phyloP scores from a whole-genome alignment of 164 flowering plant species.

The Sextonia rubra region DNA sequence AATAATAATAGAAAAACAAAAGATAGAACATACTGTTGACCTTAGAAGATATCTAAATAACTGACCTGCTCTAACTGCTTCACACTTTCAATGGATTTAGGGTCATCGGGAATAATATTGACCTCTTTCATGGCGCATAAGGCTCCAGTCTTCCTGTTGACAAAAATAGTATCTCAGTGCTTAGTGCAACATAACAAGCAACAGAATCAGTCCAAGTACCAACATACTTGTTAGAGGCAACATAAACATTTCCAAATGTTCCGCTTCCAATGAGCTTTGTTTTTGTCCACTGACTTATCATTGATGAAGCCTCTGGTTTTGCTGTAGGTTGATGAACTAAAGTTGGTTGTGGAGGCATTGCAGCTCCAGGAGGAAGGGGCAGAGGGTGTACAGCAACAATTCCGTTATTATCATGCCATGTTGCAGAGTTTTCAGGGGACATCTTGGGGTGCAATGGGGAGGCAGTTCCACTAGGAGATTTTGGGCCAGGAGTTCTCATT shows the following conservation, averaged over 20 bases:
- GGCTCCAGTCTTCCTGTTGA: slow-evolving; percentile 82
- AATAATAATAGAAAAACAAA: too few relatives aligned
- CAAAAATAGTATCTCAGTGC: slow-evolving; percentile 1
- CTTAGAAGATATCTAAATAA: background rate
- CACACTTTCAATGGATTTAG: slow-evolving; percentile 76
- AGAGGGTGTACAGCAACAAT: slow-evolving; percentile 54
- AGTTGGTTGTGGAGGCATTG: slow-evolving; percentile 29
- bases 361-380: slow-evolving; percentile 79
- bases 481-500: slow-evolving; percentile 27
- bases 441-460: slow-evolving; percentile 46
- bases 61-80: slow-evolving; percentile 87
- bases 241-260: slow-evolving; percentile 92
- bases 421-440: slow-evolving; percentile 26
- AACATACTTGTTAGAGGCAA: slow-evolving; percentile 65
- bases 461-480: slow-evolving; percentile 30
- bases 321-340: slow-evolving; percentile 30
- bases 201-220: background rate
- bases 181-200: slow-evolving; percentile 1
- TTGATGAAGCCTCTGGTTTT: slow-evolving; percentile 36
- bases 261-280: slow-evolving; percentile 96
- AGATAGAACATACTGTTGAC: background rate
- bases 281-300: slow-evolving; percentile 66
- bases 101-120: slow-evolving; percentile 72
- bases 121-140: slow-evolving; percentile 98
- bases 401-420: slow-evolving; percentile 36